Base-by-base conservation (phyloP, 2,329 filamentous ascomycete genomes). In the Pestalotiopsis sp. region DNA sequence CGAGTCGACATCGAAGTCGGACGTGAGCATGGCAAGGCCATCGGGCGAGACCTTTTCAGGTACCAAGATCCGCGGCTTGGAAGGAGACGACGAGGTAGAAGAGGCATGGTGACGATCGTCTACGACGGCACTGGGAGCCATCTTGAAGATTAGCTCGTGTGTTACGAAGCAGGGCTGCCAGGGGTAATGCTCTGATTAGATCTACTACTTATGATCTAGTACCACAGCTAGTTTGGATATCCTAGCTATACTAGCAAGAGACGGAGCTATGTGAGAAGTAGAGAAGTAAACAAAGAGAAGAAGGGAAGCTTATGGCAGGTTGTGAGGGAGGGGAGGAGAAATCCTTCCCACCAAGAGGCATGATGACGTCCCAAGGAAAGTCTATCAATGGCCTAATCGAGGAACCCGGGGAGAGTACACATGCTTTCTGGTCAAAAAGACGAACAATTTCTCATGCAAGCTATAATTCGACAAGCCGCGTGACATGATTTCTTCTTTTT, bases 1-100 rank as follows among this genome's bases (percentile, higher is more conserved):
- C 71, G 90, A 88, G 76, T 95, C 88, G 41, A 95, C 91, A 25
- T 93, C 88, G 74, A 92, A 90, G 49, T 87, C 85, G 23, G 86
- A 85, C 41, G 87, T 85, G 49, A 95, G 85, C 23, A 95, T 82
- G 20, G 90, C 87, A 20, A 95, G 84, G 12, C 93, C 93, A 78
- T 95, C 93, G n/a, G 89, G 84, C 1, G 92, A 95, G 59, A 95
- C 87, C 78, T 94, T 94, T 76, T 95, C 93, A 1, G 93, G 90
- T 55, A 95, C 92, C 36, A 96, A 87, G 70, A 95, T 87, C 60
- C 82, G 81, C 41, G 69, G 70, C 52, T 63, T 68, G n/a, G 60
- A 49, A 68, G 55, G 36, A 70, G 45, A 36, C 3, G 57, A 38
- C 25, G 57, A 49, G 58, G 31, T 52, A 23, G 64, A 65, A 25